Evolutionary conservation across 2,329 filamentous ascomycete genomes (phyloP).

Genomic region (Alternaria conjuncta): DNA sequence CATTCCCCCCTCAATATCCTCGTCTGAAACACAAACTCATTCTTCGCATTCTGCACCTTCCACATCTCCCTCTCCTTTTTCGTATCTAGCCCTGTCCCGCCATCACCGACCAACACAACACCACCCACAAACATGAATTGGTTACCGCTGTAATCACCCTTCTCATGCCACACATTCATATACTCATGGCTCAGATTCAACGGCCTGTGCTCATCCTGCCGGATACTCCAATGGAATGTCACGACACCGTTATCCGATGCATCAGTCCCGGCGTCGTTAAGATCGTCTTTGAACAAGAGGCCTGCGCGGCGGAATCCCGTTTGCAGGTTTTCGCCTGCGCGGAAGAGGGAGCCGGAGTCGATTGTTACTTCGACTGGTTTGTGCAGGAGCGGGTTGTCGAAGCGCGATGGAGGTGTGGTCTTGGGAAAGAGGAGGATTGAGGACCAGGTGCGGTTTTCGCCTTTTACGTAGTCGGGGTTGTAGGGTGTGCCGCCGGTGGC

Average conservation of each 20-base stretch:
- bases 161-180: conserved; percentile 41
- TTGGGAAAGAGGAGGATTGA: conserved; percentile 27
- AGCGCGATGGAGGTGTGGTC: conserved; percentile 18
- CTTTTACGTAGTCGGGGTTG: conserved; percentile 32
- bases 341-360: conserved; percentile 31
- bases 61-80: conserved; percentile 23
- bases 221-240: conserved; percentile 37
- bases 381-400: conserved; percentile 18
- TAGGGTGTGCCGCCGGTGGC: conserved; percentile 17
- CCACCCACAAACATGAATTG: conserved; percentile 34
- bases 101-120: conserved; percentile 27
- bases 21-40: conserved; percentile 27
- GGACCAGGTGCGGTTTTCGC: conserved; percentile 35
- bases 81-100: conserved; percentile 24
- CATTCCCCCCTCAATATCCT: conserved; percentile 18
- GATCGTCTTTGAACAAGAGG: conserved; percentile 27
- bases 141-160: conserved; percentile 32
- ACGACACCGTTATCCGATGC: conserved; percentile 28
- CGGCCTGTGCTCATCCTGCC: conserved; percentile 18
- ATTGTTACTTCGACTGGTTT: conserved; percentile 35
- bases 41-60: conserved; percentile 29
- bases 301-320: conserved; percentile 34
- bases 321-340: conserved; percentile 22
- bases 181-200: conserved; percentile 40
- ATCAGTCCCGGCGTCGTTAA: conserved; percentile 26